phyloP scores from a whole-genome alignment of 495 filamentous ascomycete species.

The Trichocladium antarcticum region DNA sequence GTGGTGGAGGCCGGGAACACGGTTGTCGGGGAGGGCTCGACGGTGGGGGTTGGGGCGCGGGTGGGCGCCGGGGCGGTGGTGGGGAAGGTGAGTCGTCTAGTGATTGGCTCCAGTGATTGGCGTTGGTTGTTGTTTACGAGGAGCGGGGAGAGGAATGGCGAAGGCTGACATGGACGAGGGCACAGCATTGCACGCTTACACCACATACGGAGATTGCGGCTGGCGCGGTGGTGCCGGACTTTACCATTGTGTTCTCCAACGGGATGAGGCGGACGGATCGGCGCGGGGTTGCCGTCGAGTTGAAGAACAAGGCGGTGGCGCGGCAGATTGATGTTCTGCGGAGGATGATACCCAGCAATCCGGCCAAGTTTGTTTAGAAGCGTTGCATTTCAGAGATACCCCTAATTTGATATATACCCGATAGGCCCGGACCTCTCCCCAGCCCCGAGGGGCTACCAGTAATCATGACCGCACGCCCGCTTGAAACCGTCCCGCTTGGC shows the following conservation, averaged over 20 bases:
- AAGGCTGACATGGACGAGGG: neutral
- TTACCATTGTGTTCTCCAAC: constrained; percentile 54
- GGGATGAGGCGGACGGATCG: constrained; percentile 46
- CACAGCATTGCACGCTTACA: constrained; percentile 47
- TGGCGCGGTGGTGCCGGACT: constrained; percentile 48
- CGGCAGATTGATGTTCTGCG: constrained; percentile 53
- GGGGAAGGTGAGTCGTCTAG: constrained; percentile 46
- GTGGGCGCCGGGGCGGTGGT: constrained; percentile 52
- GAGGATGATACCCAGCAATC: constrained; percentile 51
- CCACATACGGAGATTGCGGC: constrained; percentile 40
- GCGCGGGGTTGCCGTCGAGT: constrained; percentile 41
- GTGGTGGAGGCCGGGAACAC: constrained; percentile 49
- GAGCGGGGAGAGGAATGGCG: neutral
- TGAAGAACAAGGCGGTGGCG: constrained; percentile 45
- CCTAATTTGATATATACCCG: constrained; percentile 1
- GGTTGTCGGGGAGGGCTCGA: constrained; percentile 49
- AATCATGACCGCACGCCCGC: too few species aligned
- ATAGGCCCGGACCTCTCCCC: constrained; percentile 1
- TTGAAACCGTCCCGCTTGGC: too few species aligned
- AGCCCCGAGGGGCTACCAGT: too few species aligned
- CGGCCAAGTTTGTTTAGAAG: constrained; percentile 44
- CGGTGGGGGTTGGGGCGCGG: constrained; percentile 49
- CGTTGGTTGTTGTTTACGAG: neutral
- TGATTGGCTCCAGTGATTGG: too few species aligned
- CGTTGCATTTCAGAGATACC: neutral